Conservation (phyloP, 805 yeast genomes). For the Kodamaea hsintzibuensis region DNA sequence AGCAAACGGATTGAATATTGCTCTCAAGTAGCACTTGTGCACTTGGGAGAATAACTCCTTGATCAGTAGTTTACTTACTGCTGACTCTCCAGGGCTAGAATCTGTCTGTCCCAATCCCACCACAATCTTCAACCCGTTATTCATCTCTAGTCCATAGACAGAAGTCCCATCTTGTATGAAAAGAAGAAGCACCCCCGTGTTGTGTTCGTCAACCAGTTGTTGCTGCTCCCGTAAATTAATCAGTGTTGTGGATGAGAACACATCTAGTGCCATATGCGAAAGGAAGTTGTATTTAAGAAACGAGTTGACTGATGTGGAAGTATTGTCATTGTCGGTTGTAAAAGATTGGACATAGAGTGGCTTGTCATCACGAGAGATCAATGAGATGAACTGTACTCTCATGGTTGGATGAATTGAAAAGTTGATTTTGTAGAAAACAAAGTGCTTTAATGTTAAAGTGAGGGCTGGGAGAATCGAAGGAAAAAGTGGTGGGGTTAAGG, state of each 20-base stretch:
- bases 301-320: constrained; percentile 36
- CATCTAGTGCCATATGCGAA: constrained; percentile 75
- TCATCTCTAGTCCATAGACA: constrained; percentile 69
- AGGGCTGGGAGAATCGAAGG: not conserved
- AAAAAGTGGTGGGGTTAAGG: not conserved
- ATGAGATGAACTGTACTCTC: constrained; percentile 51
- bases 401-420: not conserved
- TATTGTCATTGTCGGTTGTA: constrained; percentile 16
- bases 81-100: constrained; percentile 5
- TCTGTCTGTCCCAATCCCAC: constrained; percentile 44
- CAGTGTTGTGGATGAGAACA: constrained; percentile 56
- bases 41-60: constrained; percentile 34
- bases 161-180: constrained; percentile 68
- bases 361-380: constrained; percentile 57
- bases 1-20: constrained; percentile 64
- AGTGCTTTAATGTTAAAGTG: not conserved
- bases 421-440: not conserved
- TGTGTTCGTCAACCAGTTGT: constrained; percentile 18
- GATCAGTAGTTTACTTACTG: constrained; percentile 13
- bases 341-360: constrained; percentile 64
- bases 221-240: constrained; percentile 41
- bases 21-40: constrained; percentile 54
- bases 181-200: constrained; percentile 41
- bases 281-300: constrained; percentile 65
- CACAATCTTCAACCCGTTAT: constrained; percentile 65